These are phyloP conservation scores for Fusarium nisikadoi DNA, from an alignment of 2,329 filamentous ascomycete species.

Conservation along the genomic window DNA sequence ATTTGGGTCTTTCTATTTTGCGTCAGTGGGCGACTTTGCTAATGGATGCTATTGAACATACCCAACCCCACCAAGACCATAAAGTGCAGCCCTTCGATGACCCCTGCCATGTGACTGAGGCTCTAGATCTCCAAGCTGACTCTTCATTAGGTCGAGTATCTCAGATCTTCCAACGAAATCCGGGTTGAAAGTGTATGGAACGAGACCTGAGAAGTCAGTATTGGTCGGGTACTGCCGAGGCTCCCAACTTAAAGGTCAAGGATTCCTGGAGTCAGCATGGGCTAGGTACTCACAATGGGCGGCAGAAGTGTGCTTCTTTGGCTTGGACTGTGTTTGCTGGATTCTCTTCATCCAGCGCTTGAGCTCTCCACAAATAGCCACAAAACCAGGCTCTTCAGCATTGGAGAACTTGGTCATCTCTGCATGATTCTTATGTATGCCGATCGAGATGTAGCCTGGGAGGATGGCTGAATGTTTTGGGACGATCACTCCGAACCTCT, in stretches of 20 bases:
- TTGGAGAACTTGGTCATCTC: constrained; percentile 22
- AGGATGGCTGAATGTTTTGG: constrained; percentile 30
- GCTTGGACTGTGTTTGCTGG: accelerated
- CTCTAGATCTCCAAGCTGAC: background rate
- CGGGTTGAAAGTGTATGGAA: constrained; percentile 25
- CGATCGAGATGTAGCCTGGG: constrained; percentile 6
- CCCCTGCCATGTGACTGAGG: accelerated
- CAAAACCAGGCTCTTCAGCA: constrained; percentile 15
- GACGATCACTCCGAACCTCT: constrained; percentile 4
- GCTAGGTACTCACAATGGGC: background rate
- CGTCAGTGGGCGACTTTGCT: background rate
- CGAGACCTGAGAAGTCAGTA: background rate
- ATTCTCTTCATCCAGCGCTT: constrained; percentile 25
- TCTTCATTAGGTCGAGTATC: constrained; percentile 6
- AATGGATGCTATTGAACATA: background rate
- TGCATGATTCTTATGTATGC: constrained; percentile 18
- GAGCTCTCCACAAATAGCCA: constrained; percentile 5
- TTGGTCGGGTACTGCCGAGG: background rate
- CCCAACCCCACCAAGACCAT: constrained; percentile 34
- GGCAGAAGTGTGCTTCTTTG: background rate
- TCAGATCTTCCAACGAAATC: constrained; percentile 25
- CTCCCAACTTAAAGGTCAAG: background rate
- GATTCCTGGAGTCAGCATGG: no score
- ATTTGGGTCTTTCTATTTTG: constrained; percentile 26
- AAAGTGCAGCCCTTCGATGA: constrained; percentile 1